A percentile compares a stretch with the other conserved stretches of the same genome.
Evolutionary conservation across 148 eudicot species (phyloP).

Genomic region (Vaccinium macrocarpon): DNA sequence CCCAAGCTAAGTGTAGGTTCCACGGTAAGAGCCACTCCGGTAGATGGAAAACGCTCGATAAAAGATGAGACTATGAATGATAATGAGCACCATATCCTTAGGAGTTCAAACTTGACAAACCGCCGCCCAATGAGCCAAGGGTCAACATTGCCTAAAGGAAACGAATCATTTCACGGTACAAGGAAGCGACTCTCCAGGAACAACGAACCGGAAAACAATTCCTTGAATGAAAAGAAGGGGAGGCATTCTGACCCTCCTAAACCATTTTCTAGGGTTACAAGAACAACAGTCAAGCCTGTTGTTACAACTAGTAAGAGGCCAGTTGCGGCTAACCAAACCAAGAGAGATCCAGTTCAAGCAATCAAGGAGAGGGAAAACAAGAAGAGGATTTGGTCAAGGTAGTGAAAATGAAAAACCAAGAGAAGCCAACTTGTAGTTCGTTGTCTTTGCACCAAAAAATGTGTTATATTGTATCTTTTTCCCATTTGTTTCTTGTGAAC

Average conservation of each 20-base stretch:
- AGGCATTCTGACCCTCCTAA: conserved; percentile 73
- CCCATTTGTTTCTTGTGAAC: not conserved
- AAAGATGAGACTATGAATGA: conserved; percentile 44
- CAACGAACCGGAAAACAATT: conserved; percentile 64
- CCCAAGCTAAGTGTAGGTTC: conserved; percentile 27
- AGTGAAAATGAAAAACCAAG: conserved; percentile 6
- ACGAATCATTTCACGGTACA: conserved; percentile 31
- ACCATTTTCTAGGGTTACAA: conserved; percentile 34
- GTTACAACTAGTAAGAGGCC: conserved; percentile 39
- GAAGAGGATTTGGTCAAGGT: conserved; percentile 67
- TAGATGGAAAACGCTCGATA: conserved; percentile 28
- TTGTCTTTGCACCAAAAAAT: not conserved
- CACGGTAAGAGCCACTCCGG: conserved; percentile 43
- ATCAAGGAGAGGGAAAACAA: conserved; percentile 61
- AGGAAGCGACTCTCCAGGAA: conserved; percentile 68
- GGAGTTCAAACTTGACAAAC: conserved; percentile 57
- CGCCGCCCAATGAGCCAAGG: conserved; percentile 49
- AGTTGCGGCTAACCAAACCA: conserved; percentile 30
- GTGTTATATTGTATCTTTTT: not conserved
- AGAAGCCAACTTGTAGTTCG: conserved; percentile 4
- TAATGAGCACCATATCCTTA: conserved; percentile 50
- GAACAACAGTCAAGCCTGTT: conserved; percentile 40
- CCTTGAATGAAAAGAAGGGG: conserved; percentile 43
- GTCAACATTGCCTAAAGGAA: conserved; percentile 40
- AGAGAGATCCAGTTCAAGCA: conserved; percentile 38